phyloP scores from a whole-genome alignment of 176 grass and related monocot species.

The Zoysia pacifica region DNA sequence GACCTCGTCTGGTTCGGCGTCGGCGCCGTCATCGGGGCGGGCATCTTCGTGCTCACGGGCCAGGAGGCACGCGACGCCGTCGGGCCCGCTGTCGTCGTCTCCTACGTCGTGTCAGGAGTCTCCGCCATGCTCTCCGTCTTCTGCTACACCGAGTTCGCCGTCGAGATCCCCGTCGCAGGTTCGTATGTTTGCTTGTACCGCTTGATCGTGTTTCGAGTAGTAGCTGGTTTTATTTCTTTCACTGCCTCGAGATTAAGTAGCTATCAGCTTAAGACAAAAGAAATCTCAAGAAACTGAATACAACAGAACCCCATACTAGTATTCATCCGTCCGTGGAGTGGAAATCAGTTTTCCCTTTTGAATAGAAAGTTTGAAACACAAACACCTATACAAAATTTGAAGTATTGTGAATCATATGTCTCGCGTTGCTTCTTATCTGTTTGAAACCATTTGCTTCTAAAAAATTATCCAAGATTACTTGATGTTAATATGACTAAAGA shows the following conservation, averaged over 20 bases:
- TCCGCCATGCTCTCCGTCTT: constrained; percentile 99
- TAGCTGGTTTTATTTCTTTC: too few species aligned
- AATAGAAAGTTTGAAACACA: too few species aligned
- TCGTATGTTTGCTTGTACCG: too few species aligned
- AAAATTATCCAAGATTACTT: constrained; percentile 5
- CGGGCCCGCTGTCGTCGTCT: constrained; percentile 80
- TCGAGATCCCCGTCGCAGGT: constrained; percentile 95
- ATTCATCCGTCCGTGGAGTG: too few species aligned
- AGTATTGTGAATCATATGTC: too few species aligned
- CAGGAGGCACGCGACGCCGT: constrained; percentile 46
- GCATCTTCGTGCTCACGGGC: constrained; percentile 88
- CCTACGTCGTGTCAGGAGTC: constrained; percentile 80
- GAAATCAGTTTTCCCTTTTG: too few species aligned
- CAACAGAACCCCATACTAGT: background rate
- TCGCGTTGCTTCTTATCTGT: background rate
- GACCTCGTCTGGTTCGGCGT: constrained; percentile 81
- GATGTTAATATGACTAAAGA: background rate
- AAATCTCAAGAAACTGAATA: too few species aligned
- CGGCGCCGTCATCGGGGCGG: constrained; percentile 80
- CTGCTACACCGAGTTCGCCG: constrained; percentile 99
- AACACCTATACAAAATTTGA: too few species aligned
- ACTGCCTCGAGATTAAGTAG: too few species aligned
- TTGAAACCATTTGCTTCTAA: background rate
- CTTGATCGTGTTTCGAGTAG: too few species aligned
- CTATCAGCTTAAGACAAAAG: too few species aligned